Evolutionary conservation across 2,329 filamentous ascomycete genomes (phyloP).

Genomic region (Exophiala dermatitidis): DNA sequence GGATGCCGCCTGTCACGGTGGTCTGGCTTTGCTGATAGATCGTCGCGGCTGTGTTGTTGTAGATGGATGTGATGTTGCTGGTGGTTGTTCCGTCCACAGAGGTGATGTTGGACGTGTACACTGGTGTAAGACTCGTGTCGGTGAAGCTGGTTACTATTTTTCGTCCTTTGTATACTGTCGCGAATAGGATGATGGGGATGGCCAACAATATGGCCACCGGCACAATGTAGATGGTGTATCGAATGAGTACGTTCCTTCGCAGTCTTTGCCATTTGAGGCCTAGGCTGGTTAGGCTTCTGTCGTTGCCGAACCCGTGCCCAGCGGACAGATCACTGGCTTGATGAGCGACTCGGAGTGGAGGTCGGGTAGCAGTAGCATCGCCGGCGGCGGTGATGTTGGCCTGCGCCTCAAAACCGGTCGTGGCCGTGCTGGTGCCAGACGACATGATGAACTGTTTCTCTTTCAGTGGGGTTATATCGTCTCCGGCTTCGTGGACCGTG

Average conservation of each 20-base stretch:
- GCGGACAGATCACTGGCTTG: not conserved
- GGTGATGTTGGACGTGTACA: conserved; percentile 14
- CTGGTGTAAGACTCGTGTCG: not conserved
- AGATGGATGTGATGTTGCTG: conserved; percentile 5
- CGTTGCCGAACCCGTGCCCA: not conserved
- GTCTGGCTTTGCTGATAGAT: conserved; percentile 6
- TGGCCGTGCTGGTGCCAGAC: not conserved
- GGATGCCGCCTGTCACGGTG: conserved; percentile 7
- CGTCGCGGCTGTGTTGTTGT: conserved; percentile 8
- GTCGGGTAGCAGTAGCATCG: not conserved
- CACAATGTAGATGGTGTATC: conserved; percentile 20
- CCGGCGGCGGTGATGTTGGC: not conserved
- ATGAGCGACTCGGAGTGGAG: not conserved
- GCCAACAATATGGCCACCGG: conserved; percentile 15
- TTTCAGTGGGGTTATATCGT: not conserved
- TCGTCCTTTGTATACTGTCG: conserved; percentile 26
- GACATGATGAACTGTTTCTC: conserved; percentile 2
- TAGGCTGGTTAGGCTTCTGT: conserved; percentile 7
- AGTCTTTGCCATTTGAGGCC: conserved; percentile 12
- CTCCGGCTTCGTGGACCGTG: conserved; percentile 6
- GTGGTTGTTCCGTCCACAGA: not conserved
- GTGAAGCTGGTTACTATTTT: conserved; percentile 11
- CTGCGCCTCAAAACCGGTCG: conserved; percentile 1
- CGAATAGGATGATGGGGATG: conserved; percentile 18
- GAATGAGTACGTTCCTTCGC: conserved; percentile 12